Base-by-base conservation (phyloP, 1,284 basidiomycete species). In the Moesziomyces antarcticus region DNA sequence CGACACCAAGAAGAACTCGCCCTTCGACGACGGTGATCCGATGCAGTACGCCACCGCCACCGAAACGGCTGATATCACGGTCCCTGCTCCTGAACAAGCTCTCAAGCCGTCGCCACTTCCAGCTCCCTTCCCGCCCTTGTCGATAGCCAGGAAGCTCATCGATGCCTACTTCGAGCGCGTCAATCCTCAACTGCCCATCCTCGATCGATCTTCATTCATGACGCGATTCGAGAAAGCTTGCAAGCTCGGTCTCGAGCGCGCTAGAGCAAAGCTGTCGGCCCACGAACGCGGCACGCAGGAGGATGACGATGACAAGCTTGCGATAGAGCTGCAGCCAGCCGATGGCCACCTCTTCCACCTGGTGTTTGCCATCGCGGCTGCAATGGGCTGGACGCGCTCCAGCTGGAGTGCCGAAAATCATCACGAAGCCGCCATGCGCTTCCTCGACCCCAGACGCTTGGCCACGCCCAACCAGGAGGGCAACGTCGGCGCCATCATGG, bases 331-430 rank as follows among this genome's bases (percentile, higher is more conserved):
- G 47, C 67, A 71, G 44, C 63, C 72, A 21, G 72, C 72, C 14
- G 72, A 74, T 30, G 72, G 72, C 7, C 72, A 74, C 25, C 72
- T 74, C 24, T 74, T 74, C 35, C 72, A 74, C n/a, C 72, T 74
- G 5, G 67, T 74, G 16, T 70, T 74, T 45, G 67, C 72, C 27
- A 74, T 74, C 40, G 72, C 72, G 11, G 66, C 72, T 10, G 72
- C 72, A 13, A 74, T 74, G 67, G 63, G 67, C 40, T 70, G 67
- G 72, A 67, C 63, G 5, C 63, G 63, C 27, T 67, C 72, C 3
- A 66, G 53, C 41, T 74, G 59, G 62, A 70, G 67, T 21, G 72
- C 72, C 30, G 72, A 74, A 45, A 70, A 69, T 22, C 72, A 74
- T 33, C 72, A 74, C 56, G 72, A 74, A 41, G 72, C 72, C n/a